Evolutionary conservation across 2,329 filamentous ascomycete genomes (phyloP), one percentile per base, ranked within the genome.

Genomic region (Xylaria sp.): DNA sequence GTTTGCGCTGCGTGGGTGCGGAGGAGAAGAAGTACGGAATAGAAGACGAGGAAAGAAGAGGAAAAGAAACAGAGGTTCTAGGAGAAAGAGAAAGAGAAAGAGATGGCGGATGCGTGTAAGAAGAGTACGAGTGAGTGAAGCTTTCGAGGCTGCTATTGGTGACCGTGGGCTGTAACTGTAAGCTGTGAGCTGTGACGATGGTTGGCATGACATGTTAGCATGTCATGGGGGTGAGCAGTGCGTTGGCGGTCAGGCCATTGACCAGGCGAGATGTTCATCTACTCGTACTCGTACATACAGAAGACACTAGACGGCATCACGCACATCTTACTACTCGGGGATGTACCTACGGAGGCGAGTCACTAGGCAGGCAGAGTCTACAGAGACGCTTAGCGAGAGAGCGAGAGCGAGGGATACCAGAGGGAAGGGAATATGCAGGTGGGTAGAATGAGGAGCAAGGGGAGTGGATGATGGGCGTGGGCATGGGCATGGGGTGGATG

Each of bases 111-210:
- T 61, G 58, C 57, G 53, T 30, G 48, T 23, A 18, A 49, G 47
- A 30, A 30, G 37, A 42, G 16, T 18, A 50, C 56, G 62, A 49
- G 64, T 60, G 65, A 68, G 64, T 68, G 69, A 68, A 68, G 63
- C 59, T n/a, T 65, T 64, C 64, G 3, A 57, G 39, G 55, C 47
- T 63, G 55, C 54, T 55, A 63, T 61, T 61, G 61, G 63, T 50
- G 23, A 30, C 23, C 23, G 23, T 4, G 23, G 5, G 23, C 23
- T 30, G 23, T 30, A 30, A 30, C 23, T 30, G 23, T 30, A 30
- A 30, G 23, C 23, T 30, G 23, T 30, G 58, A 65, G 61, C 51
- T 47, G 55, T 30, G 59, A 56, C 61, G 58, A 65, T 64, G 54
- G 58, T 49, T 55, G 56, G 56, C 47, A 51, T 51, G 23, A 35